phyloP scores from a whole-genome alignment of 257 asterid species.

The Solanum sejunctum region DNA sequence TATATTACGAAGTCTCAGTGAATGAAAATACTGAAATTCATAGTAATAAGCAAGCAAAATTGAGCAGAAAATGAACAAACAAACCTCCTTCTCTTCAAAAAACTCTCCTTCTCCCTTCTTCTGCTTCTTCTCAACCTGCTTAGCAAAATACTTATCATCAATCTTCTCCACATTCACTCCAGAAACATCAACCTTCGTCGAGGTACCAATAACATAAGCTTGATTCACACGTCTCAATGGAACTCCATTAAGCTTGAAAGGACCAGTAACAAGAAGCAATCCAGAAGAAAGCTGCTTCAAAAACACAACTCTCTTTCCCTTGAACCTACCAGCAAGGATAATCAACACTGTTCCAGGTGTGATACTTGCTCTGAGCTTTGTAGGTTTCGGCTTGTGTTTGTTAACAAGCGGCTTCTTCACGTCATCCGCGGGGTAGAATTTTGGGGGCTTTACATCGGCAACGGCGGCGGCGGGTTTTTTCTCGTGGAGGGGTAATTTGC shows the following conservation, averaged over 20 bases:
- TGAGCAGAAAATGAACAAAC: neutral
- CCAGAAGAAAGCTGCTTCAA: constrained; percentile 1
- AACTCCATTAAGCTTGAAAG: constrained; percentile 5
- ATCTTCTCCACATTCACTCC: constrained; percentile 6
- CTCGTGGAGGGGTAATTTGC: neutral
- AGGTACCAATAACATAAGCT: constrained; percentile 6
- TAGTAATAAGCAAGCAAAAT: neutral
- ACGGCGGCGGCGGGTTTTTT: neutral
- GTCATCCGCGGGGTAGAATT: constrained; percentile 2
- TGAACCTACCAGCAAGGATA: constrained; percentile 2
- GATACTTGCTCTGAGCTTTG: neutral
- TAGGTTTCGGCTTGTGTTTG: neutral
- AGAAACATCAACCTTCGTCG: constrained; percentile 1
- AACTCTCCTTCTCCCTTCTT: constrained; percentile 9
- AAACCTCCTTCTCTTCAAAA: constrained; percentile 6
- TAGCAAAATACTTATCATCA: constrained; percentile 9
- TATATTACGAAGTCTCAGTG: neutral
- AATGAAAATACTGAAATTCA: neutral
- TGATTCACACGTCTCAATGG: constrained; percentile 6
- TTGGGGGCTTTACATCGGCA: neutral
- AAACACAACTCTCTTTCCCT: constrained; percentile 7
- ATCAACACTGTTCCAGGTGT: constrained; percentile 5
- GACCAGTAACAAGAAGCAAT: neutral
- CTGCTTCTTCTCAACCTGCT: constrained; percentile 4
- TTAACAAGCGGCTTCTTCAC: neutral